Conservation (phyloP, 306 rosid species). For the Fagus crenata region DNA sequence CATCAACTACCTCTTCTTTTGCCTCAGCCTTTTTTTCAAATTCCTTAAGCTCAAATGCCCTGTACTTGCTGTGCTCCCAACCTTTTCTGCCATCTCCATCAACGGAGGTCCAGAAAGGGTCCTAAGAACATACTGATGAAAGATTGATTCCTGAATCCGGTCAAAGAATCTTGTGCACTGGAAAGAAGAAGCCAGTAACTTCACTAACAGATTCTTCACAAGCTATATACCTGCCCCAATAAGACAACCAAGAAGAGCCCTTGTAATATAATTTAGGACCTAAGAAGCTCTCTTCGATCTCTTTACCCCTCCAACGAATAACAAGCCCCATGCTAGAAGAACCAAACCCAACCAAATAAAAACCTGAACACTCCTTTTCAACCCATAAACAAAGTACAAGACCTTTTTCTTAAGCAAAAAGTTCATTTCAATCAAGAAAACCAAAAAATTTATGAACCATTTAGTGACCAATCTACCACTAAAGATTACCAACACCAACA, state of each 20-base stretch:
- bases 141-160: constrained; percentile 79
- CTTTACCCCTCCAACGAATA: constrained; percentile 49
- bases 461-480: constrained; percentile 67
- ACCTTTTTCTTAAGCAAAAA: constrained; percentile 72
- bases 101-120: constrained; percentile 76
- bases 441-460: constrained; percentile 65
- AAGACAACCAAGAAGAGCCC: constrained; percentile 62
- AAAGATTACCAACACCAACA: constrained; percentile 54
- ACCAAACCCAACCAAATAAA: constrained; percentile 69
- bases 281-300: constrained; percentile 38
- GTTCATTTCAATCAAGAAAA: constrained; percentile 69
- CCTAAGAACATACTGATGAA: constrained; percentile 73
- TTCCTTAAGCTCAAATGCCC: constrained; percentile 61
- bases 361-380: constrained; percentile 68
- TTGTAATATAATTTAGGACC: constrained; percentile 52
- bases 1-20: constrained; percentile 73
- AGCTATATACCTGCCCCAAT: constrained; percentile 72
- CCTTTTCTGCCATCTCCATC: constrained; percentile 57
- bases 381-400: constrained; percentile 76
- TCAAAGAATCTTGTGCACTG: constrained; percentile 79
- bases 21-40: constrained; percentile 29
- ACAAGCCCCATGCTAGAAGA: constrained; percentile 65
- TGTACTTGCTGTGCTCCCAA: constrained; percentile 37
- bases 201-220: constrained; percentile 57
- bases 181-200: constrained; percentile 63